Evolutionary conservation across 2,329 filamentous ascomycete genomes (phyloP), one percentile per base, ranked within the genome.

Genomic region (Sporothrix dimorphospora): DNA sequence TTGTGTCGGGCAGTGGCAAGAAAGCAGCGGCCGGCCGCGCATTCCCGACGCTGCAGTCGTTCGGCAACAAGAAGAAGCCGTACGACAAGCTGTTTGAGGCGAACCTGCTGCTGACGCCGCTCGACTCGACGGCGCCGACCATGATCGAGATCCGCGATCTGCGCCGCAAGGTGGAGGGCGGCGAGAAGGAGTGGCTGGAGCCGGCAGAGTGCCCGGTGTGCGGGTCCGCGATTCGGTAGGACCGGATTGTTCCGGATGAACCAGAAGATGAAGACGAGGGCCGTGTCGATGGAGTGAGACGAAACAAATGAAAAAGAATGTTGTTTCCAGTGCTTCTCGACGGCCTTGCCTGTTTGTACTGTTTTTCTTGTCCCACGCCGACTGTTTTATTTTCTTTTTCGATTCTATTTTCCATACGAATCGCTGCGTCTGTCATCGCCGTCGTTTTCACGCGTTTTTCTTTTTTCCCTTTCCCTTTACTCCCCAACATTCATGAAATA

Each of bases 41-140:
- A 75, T 70, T 74, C 2, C 75, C 78, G 11, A 77, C 72, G n/a
- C 67, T 74, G 65, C 66, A 68, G 9, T 70, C 76, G 1, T 77
- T 78, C 45, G 79, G 80, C 40, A 75, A 78, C 69, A 78, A 77
- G 66, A 74, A 77, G 38, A 86, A 83, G 76, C 85, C 85, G 2
- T 89, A 87, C 76, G 79, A 84, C 53, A 85, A 84, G 0, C 78
- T 86, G 5, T 89, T 89, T 71, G 81, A 86, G 66, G 87, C 85
- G 3, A 80, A 78, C 2, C 80, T 89, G 30, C 81, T 81, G 73
- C 83, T 85, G 77, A 83, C 84, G 51, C 79, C 80, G 3, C 84
- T 57, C 5, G 83, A 84, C 57, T 79, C 80, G 4, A 84, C 82
- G 45, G 61, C 70, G 3, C 84, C 85, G 21, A 84, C 86, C 0